Evolutionary conservation across 1,139 yeast species (phyloP).

Genomic region (Blastobotrys capitulatus): DNA sequence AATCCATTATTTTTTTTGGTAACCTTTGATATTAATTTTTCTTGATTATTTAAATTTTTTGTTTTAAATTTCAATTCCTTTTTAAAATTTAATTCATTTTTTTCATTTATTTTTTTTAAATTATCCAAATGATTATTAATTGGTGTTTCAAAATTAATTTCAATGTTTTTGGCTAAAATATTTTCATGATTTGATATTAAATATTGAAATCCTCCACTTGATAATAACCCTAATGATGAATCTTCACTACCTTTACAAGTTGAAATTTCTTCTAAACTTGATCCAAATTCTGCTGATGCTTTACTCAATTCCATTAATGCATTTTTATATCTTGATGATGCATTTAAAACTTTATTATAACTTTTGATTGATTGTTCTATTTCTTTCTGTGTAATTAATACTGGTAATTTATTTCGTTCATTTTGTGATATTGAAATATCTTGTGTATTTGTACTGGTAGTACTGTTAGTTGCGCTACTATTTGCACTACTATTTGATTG

Average conservation of each 20-base stretch:
- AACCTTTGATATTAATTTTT: slow-evolving; percentile 50
- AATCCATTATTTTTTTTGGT: slow-evolving; percentile 44
- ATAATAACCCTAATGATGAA: slow-evolving; percentile 60
- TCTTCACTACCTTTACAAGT: slow-evolving; percentile 60
- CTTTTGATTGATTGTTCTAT: slow-evolving; percentile 44
- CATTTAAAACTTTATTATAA: slow-evolving; percentile 44
- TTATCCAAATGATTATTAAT: slow-evolving; percentile 32
- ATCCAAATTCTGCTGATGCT: slow-evolving; percentile 71
- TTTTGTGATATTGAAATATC: not conserved
- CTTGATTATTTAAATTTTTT: slow-evolving; percentile 47
- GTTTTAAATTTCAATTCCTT: slow-evolving; percentile 51
- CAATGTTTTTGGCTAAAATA: slow-evolving; percentile 55
- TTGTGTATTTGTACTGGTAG: not conserved
- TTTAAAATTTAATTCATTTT: slow-evolving; percentile 50
- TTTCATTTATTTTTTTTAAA: slow-evolving; percentile 25
- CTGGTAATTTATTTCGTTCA: slow-evolving; percentile 31
- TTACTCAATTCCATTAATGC: slow-evolving; percentile 48
- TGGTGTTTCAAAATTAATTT: slow-evolving; percentile 52
- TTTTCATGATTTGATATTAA: slow-evolving; percentile 74
- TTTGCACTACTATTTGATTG: not conserved
- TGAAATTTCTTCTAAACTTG: slow-evolving; percentile 64
- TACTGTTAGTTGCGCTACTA: not conserved
- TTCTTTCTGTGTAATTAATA: slow-evolving; percentile 54
- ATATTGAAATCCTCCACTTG: slow-evolving; percentile 75
- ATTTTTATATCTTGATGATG: slow-evolving; percentile 48